These are phyloP conservation scores for Argentina anserina DNA, from an alignment of 306 rosid genomes.

Conservation along the genomic window DNA sequence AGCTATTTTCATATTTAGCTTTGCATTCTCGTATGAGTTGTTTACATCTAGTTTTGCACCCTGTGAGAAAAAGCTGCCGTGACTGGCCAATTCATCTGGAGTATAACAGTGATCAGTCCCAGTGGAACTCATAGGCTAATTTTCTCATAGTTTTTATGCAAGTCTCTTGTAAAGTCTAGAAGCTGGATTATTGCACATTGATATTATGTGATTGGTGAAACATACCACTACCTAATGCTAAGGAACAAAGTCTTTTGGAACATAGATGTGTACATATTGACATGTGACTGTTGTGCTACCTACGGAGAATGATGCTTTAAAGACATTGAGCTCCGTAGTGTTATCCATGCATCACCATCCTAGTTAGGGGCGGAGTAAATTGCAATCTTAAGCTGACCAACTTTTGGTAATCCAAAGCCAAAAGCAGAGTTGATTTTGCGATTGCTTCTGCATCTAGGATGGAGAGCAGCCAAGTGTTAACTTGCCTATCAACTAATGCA, in stretches of 20 bases:
- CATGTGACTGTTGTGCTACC: background rate
- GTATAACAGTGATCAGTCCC: background rate
- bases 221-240: background rate
- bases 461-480: background rate
- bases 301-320: background rate
- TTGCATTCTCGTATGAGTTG: background rate
- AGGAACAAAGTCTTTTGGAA: background rate
- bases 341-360: background rate
- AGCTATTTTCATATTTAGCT: background rate
- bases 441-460: background rate
- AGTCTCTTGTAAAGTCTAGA: background rate
- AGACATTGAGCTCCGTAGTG: background rate
- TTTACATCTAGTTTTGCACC: background rate
- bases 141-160: background rate
- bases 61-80: background rate
- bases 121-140: background rate
- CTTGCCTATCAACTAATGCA: background rate
- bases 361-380: background rate
- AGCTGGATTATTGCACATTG: conserved; percentile 9
- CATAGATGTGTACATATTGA: background rate
- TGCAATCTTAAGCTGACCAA: background rate
- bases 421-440: background rate
- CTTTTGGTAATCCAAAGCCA: background rate
- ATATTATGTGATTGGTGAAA: background rate
- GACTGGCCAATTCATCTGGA: background rate